Conservation (phyloP, 176 grass and related monocot species). For the Zoysia pacifica region DNA sequence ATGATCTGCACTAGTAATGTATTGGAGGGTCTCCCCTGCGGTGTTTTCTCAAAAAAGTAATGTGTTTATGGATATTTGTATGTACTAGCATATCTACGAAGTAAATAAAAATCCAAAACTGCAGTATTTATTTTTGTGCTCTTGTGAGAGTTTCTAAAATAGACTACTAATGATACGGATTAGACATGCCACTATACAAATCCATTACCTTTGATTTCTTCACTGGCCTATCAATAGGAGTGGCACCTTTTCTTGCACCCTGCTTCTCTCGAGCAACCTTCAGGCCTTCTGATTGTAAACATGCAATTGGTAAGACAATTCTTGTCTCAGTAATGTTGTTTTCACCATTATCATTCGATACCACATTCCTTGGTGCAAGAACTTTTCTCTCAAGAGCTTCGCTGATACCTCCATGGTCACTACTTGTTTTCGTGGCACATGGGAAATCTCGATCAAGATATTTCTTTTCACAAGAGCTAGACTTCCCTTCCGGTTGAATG, state of each 20-base stretch:
- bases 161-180: slow-evolving; percentile 11
- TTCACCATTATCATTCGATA: slow-evolving; percentile 40
- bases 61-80: background rate
- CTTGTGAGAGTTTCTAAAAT: slow-evolving; percentile 19
- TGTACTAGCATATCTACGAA: slow-evolving; percentile 6
- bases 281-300: slow-evolving; percentile 14
- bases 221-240: background rate
- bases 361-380: slow-evolving; percentile 35
- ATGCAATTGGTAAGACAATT: slow-evolving; percentile 47
- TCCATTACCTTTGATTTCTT: slow-evolving; percentile 46
- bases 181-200: background rate
- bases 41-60: too few relatives aligned
- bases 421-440: background rate
- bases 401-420: slow-evolving; percentile 15
- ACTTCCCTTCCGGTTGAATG: slow-evolving; percentile 34
- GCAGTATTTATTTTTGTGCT: background rate
- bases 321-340: slow-evolving; percentile 23
- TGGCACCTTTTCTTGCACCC: slow-evolving; percentile 4
- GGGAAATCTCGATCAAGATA: background rate
- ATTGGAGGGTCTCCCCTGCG: background rate
- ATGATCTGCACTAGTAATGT: background rate
- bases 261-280: slow-evolving; percentile 28
- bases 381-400: slow-evolving; percentile 30
- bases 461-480: slow-evolving; percentile 38
- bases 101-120: slow-evolving; percentile 27